Conservation (phyloP, 1,284 basidiomycete species). For the Ganoderma multipileum region DNA sequence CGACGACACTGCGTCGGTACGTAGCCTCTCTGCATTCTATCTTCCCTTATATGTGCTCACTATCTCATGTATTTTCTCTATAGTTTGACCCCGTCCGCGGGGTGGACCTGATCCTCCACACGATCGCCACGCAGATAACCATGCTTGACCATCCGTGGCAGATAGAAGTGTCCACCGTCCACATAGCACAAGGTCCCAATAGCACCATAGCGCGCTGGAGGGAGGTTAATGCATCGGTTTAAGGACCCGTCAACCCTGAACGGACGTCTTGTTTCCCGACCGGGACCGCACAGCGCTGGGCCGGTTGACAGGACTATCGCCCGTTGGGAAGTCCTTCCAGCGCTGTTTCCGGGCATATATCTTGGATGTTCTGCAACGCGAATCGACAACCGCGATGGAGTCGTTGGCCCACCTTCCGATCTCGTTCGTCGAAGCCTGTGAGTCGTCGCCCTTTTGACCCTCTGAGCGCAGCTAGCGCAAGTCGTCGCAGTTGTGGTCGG, state of each 20-base stretch:
- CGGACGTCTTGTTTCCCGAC: background rate
- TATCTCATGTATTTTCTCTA: background rate
- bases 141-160: background rate
- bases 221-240: background rate
- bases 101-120: background rate
- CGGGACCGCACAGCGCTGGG: background rate
- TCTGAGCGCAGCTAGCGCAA: too few species aligned
- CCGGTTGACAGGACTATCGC: background rate
- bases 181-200: background rate
- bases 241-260: background rate
- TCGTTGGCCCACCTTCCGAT: background rate
- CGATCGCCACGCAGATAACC: background rate
- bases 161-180: background rate
- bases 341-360: background rate
- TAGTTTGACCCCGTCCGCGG: background rate
- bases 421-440: background rate
- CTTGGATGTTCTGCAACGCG: background rate
- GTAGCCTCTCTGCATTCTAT: background rate
- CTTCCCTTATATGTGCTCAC: background rate
- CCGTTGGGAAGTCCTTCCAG: background rate
- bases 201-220: background rate
- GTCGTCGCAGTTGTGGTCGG: background rate
- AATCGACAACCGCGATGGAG: background rate
- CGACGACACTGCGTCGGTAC: too few species aligned
- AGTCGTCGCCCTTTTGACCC: background rate